A percentile compares a stretch with the other conserved stretches of the same genome.
phyloP scores from a whole-genome alignment of 164 flowering plant genomes.

The Nymphaea thermarum region DNA sequence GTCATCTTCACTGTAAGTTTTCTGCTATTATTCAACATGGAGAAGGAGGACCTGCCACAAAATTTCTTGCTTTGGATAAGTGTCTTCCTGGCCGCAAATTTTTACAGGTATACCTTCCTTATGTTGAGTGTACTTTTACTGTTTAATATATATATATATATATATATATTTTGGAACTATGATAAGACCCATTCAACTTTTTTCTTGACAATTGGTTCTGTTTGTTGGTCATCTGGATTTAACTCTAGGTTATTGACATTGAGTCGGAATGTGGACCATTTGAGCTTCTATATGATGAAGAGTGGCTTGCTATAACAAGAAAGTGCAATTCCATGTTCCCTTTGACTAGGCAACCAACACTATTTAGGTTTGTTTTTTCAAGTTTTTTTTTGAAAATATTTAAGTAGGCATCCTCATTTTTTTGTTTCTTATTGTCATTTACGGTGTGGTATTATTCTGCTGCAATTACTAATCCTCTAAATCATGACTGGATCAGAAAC shows the following conservation, averaged over 20 bases:
- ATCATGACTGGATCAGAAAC: constrained; percentile 21
- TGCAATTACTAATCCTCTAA: neutral
- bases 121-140: too few species aligned
- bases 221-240: neutral
- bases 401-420: neutral
- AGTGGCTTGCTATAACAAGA: constrained; percentile 86
- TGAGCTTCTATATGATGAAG: constrained; percentile 89
- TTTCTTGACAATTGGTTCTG: neutral
- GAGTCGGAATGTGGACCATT: constrained; percentile 72
- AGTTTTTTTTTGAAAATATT: neutral
- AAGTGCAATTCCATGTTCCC: constrained; percentile 55
- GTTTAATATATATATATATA: neutral
- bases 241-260: constrained; percentile 61
- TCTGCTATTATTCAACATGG: constrained; percentile 53
- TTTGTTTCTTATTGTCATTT: neutral
- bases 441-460: neutral
- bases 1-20: constrained; percentile 95
- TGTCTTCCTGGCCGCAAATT: constrained; percentile 77
- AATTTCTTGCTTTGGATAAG: constrained; percentile 93
- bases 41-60: constrained; percentile 37
- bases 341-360: constrained; percentile 23
- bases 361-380: constrained; percentile 36
- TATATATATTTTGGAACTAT: too few species aligned
- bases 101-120: constrained; percentile 48
- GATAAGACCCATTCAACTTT: too few species aligned